phyloP scores from a whole-genome alignment of 2,329 filamentous ascomycete genomes.

The Venturia carpophila region DNA sequence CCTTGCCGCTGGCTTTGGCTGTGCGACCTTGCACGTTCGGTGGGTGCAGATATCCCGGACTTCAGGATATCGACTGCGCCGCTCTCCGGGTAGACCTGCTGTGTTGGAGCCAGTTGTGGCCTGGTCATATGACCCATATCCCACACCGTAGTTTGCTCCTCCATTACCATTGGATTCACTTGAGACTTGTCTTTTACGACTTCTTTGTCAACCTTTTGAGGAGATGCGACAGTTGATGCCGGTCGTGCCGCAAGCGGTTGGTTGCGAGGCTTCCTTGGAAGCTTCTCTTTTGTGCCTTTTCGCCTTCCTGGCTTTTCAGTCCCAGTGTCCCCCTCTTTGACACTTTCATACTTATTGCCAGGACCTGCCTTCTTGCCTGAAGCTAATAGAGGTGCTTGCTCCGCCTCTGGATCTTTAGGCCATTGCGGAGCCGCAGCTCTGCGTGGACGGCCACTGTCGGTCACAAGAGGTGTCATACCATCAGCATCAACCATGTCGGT shows the following conservation, averaged over 20 bases:
- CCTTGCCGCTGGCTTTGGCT: conserved; percentile 38
- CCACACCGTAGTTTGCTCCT: conserved; percentile 2
- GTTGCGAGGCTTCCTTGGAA: conserved; percentile 31
- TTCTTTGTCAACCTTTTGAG: conserved; percentile 17
- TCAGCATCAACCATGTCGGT: conserved; percentile 29
- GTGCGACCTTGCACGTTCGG: conserved; percentile 21
- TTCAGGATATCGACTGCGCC: background rate
- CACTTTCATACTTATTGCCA: conserved; percentile 12
- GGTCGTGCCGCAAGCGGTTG: conserved; percentile 31
- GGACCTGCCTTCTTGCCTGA: conserved; percentile 23
- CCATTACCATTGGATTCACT: background rate
- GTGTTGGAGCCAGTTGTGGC: background rate
- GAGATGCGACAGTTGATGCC: conserved; percentile 9
- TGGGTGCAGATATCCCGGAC: background rate
- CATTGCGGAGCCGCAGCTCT: conserved; percentile 61
- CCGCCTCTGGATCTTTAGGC: conserved; percentile 53
- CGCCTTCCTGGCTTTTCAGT: conserved; percentile 9
- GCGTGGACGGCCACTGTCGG: conserved; percentile 43
- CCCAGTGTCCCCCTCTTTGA: conserved; percentile 20
- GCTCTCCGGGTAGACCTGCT: conserved; percentile 14
- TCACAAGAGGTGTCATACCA: conserved; percentile 34
- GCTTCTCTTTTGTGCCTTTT: conserved; percentile 26
- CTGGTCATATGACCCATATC: background rate
- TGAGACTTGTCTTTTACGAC: conserved; percentile 17
- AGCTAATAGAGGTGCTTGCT: conserved; percentile 27